A percentile compares a stretch with the other conserved stretches of the same genome.
Evolutionary conservation across 1,284 basidiomycete species (phyloP).

Genomic region (Ustilago nuda): DNA sequence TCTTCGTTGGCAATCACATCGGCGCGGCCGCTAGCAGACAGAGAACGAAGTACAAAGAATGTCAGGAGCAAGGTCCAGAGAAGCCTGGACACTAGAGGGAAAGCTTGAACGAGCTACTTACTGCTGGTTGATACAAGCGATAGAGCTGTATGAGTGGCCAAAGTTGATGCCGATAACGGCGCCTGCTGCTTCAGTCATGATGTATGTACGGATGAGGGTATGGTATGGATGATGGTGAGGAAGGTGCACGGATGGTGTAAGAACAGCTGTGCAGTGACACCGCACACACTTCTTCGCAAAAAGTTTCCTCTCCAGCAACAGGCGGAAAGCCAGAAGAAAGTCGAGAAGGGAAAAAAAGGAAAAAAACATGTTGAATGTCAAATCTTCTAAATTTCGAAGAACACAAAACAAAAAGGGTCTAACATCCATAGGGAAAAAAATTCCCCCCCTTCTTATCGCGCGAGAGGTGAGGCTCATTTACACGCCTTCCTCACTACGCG

Average conservation of each 20-base stretch:
- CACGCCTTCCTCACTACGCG: background rate
- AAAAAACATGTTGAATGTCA: background rate
- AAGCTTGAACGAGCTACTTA: conserved; percentile 67
- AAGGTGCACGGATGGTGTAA: conserved; percentile 6
- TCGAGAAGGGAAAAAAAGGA: background rate
- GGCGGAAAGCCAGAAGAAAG: background rate
- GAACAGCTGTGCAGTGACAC: conserved; percentile 1
- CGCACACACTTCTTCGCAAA: conserved; percentile 9
- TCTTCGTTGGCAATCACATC: conserved; percentile 93
- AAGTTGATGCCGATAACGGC: conserved; percentile 90
- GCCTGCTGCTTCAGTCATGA: conserved; percentile 60
- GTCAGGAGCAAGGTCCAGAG: conserved; percentile 8
- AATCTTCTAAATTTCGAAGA: conserved; percentile 6
- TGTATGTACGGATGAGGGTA: conserved; percentile 6
- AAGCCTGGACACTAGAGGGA: background rate
- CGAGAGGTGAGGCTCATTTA: background rate
- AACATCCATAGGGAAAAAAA: background rate
- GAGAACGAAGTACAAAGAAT: background rate
- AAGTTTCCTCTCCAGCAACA: conserved; percentile 21
- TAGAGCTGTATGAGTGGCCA: conserved; percentile 93
- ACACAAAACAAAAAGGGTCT: background rate
- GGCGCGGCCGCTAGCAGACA: conserved; percentile 56
- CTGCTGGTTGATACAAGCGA: conserved; percentile 93
- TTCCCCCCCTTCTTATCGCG: conserved; percentile 11
- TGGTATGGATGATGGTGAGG: conserved; percentile 4